Conservation (phyloP, 495 filamentous ascomycete genomes). For the Annulohypoxylon maeteangense region DNA sequence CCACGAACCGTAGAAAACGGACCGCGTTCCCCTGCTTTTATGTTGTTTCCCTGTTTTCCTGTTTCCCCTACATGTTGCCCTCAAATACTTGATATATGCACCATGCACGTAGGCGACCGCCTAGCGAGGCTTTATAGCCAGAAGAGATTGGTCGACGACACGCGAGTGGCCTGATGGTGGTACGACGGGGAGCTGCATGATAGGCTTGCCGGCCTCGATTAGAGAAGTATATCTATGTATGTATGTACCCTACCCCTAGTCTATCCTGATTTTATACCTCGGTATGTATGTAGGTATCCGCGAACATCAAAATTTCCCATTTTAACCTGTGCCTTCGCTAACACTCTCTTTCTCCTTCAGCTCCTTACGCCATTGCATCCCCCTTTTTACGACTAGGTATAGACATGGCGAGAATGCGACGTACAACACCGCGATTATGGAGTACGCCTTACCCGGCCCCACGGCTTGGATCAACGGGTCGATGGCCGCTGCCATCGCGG, state of each 20-base stretch:
- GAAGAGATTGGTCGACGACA: slow-evolving; percentile 1
- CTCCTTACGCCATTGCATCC: slow-evolving; percentile 43
- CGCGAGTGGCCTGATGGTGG: slow-evolving; percentile 27
- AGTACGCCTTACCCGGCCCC: slow-evolving; percentile 76
- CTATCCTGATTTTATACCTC: slow-evolving; percentile 11
- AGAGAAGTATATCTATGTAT: slow-evolving; percentile 18
- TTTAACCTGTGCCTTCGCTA: slow-evolving; percentile 11
- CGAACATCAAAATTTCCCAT: background rate
- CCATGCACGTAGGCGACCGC: slow-evolving; percentile 5
- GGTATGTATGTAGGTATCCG: background rate
- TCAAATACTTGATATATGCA: slow-evolving; percentile 6
- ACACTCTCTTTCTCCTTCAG: slow-evolving; percentile 42
- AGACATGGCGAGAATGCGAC: slow-evolving; percentile 61
- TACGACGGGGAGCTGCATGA: slow-evolving; percentile 16
- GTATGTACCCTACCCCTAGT: slow-evolving; percentile 6
- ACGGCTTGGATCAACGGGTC: slow-evolving; percentile 70
- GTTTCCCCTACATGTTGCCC: background rate
- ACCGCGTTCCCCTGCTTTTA: background rate
- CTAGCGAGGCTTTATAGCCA: slow-evolving; percentile 6
- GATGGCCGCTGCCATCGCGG: slow-evolving; percentile 70
- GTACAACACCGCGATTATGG: slow-evolving; percentile 68
- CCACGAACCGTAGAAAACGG: background rate
- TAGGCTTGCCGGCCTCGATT: slow-evolving; percentile 1
- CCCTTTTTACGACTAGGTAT: slow-evolving; percentile 33
- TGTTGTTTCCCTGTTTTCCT: slow-evolving; percentile 8